Base-by-base conservation (phyloP, 768 basidiomycete genomes). In the Hygrophoropsis aurantiaca region DNA sequence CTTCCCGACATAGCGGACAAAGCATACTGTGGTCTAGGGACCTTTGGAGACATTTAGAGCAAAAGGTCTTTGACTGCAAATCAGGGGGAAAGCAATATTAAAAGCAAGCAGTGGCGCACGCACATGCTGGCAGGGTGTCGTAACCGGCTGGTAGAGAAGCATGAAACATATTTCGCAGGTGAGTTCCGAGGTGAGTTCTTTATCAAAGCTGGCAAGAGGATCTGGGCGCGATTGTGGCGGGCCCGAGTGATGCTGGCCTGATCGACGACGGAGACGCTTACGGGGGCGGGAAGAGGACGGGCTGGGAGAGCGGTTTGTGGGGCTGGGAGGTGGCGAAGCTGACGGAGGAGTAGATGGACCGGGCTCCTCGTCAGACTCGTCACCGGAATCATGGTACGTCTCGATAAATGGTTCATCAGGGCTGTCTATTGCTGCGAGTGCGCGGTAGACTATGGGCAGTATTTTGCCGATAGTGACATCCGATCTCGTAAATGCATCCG, bases 101-200 rank as follows among this genome's bases (percentile, higher is more conserved):
- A 46, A 55, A 33, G 39, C 40, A 43, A 45, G 26, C 27, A 48
- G 46, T 41, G 40, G 42, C 38, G 38, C 39, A 75, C 85, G 59
- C 60, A 90, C 91, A 69, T 98, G 95, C 65, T 97, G 94, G 66
- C 95, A 97, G 11, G 91, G 90, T 3, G 94, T 90, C 13, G 95
- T 97, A 42, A 94, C 75, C 5, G 95, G 94, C 53, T 90, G 82
- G 68, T 84, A 83, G 54, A 94, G 74, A 32, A 97, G 70, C 60
- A 78, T 77, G 60, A 88, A 88, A 68, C 95, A 98, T 26, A 98
- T 94, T 65, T 94, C 89, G 65, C 95, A 98, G 16, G 81, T 85
- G 45, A 95, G 75, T 55, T 94, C 87, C 10, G 76, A 57, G 11
- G 42, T n/a, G 43, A 88, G 74, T 21, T 81, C 78, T 61, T 86